Evolutionary conservation across 306 rosid species (phyloP).

Genomic region (Argentina anserina): DNA sequence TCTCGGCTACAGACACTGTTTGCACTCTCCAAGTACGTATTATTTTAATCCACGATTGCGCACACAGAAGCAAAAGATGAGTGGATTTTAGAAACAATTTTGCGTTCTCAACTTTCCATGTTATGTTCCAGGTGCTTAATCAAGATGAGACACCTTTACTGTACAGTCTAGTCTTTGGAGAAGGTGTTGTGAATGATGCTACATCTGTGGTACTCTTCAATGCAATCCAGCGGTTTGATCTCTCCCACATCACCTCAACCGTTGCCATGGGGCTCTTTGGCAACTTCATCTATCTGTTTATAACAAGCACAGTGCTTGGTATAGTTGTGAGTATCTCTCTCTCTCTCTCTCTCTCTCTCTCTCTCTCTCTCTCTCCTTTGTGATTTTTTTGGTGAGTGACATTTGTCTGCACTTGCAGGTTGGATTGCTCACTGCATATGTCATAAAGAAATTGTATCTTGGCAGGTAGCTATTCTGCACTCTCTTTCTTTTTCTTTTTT

Average conservation of each 20-base stretch:
- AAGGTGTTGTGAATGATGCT: constrained; percentile 76
- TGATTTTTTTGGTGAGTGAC: neutral
- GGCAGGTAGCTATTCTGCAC: constrained; percentile 36
- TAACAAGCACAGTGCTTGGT: constrained; percentile 56
- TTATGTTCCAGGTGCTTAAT: constrained; percentile 54
- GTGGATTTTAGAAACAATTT: constrained; percentile 1
- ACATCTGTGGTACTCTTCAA: constrained; percentile 64
- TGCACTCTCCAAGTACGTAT: constrained; percentile 59
- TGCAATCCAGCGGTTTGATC: constrained; percentile 60
- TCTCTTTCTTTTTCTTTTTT: neutral
- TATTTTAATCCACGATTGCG: neutral
- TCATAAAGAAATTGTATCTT: constrained; percentile 46
- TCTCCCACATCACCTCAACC: constrained; percentile 42
- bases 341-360: neutral
- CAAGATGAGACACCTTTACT: constrained; percentile 70
- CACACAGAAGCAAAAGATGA: neutral
- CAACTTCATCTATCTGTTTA: constrained; percentile 41
- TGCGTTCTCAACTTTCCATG: constrained; percentile 15
- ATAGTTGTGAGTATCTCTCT: constrained; percentile 41
- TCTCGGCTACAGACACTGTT: constrained; percentile 66
- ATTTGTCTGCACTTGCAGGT: constrained; percentile 35
- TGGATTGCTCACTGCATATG: constrained; percentile 45
- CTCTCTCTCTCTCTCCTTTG: too few relatives aligned
- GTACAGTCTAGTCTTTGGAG: constrained; percentile 67
- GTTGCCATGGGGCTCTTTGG: constrained; percentile 32